Evolutionary conservation across 2,329 filamentous ascomycete species (phyloP).

Genomic region (Podosphaera fusca): DNA sequence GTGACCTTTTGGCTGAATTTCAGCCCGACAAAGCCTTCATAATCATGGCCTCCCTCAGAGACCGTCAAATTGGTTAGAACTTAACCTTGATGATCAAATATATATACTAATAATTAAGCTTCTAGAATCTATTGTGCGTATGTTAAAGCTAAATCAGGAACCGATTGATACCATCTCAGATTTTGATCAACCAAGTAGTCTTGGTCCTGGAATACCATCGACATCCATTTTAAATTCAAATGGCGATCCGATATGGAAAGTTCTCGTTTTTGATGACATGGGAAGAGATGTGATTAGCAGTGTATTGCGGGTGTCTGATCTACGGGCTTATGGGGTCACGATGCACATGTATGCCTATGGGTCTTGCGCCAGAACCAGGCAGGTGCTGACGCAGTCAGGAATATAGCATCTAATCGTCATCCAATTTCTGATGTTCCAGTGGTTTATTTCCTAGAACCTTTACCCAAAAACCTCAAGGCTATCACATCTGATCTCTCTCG

Average conservation of each 20-base stretch:
- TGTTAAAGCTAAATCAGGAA: slow-evolving; percentile 77
- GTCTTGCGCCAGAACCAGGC: slow-evolving; percentile 1
- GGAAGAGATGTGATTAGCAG: slow-evolving; percentile 94
- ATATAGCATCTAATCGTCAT: slow-evolving; percentile 60
- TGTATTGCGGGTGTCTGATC: slow-evolving; percentile 77
- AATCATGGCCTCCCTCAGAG: slow-evolving; percentile 37
- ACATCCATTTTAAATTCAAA: slow-evolving; percentile 68
- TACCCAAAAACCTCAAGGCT: slow-evolving; percentile 49
- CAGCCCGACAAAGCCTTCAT: slow-evolving; percentile 10
- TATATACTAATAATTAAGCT: slow-evolving; percentile 1
- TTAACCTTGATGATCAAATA: slow-evolving; percentile 4
- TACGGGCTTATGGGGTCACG: slow-evolving; percentile 83
- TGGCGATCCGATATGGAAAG: slow-evolving; percentile 91
- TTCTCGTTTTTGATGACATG: slow-evolving; percentile 78
- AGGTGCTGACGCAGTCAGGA: slow-evolving; percentile 26
- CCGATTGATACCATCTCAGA: slow-evolving; percentile 29
- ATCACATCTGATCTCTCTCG: slow-evolving; percentile 74
- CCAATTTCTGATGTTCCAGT: slow-evolving; percentile 91
- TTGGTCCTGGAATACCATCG: slow-evolving; percentile 41
- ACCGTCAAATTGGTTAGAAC: slow-evolving; percentile 45
- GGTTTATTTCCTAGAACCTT: slow-evolving; percentile 89
- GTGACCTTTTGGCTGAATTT: slow-evolving; percentile 12
- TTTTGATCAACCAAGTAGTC: slow-evolving; percentile 33
- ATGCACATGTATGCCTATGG: slow-evolving; percentile 54
- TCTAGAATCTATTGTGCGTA: slow-evolving; percentile 74